A percentile compares a stretch with the other conserved stretches of the same genome.
Evolutionary conservation across 345 rosid species (phyloP).

Genomic region (Erucastrum elatum): DNA sequence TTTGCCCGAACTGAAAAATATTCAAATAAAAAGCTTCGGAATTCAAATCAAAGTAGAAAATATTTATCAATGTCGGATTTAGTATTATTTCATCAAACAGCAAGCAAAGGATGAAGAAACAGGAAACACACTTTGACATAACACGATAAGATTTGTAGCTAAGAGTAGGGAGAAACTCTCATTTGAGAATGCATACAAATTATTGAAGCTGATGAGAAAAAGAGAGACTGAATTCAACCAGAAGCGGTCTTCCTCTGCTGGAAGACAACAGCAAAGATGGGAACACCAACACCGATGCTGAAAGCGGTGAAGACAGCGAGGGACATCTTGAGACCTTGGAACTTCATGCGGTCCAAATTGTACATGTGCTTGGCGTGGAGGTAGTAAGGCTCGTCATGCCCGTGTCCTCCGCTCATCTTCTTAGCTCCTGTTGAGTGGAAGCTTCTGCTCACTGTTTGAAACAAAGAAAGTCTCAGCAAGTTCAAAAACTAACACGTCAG

Average conservation of each 20-base stretch:
- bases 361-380: constrained; percentile 97
- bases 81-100: constrained; percentile 16
- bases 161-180: constrained; percentile 1
- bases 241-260: constrained; percentile 95
- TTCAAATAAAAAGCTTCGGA: background rate
- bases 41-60: background rate
- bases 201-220: constrained; percentile 9
- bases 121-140: background rate
- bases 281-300: constrained; percentile 79
- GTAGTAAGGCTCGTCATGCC: constrained; percentile 75
- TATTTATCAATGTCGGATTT: background rate
- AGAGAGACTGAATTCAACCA: constrained; percentile 33
- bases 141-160: constrained; percentile 22
- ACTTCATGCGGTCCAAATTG: constrained; percentile 89
- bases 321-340: constrained; percentile 79
- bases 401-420: constrained; percentile 64
- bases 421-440: constrained; percentile 40
- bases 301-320: constrained; percentile 83
- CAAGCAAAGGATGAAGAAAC: constrained; percentile 18
- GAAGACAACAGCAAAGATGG: constrained; percentile 86
- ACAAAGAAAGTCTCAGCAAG: background rate
- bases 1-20: background rate
- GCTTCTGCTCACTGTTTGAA: constrained; percentile 31
- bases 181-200: constrained; percentile 23
- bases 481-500: no score